Evolutionary conservation across 495 filamentous ascomycete genomes (phyloP), one percentile per base, ranked within the genome.

Genomic region (Umbilicaria muhlenbergii): DNA sequence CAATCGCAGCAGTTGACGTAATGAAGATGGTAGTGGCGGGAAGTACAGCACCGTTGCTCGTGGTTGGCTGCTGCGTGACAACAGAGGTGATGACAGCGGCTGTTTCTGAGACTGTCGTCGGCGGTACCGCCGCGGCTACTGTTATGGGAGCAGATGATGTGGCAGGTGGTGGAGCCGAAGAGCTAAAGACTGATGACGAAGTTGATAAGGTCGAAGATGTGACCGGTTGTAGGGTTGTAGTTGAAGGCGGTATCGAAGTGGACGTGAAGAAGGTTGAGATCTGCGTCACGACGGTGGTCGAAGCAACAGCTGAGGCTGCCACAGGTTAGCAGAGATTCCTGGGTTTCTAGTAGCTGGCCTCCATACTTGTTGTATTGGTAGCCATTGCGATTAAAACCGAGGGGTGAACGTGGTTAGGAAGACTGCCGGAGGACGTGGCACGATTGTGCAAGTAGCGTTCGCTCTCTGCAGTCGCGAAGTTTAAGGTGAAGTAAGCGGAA

Each of bases 251-350:
- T 21, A 46, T 4, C 11, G 59, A 48, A 12, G 62, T 66, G 13
- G 60, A 4, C 5, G 24, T 28, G 24, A 28, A 6, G 8, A 28
- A 2, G 24, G 24, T 28, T 28, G 24, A 28, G 24, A 4, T 57
- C 1, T 63, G 62, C 10, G 58, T 36, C 11, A 45, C 43, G 18
- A 59, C 36, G 11, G 57, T 56, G 2, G 48, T 60, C 14, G 51
- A 46, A 34, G 48, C 53, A 11, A 50, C 34, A 34, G 45, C 28
- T 38, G 43, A 12, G 15, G 19, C 31, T 28, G 24, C 8, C 6
- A 28, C 24, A 10, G 24, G 24, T 28, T 28, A 28, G 24, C 0
- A 28, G 24, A 28, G 24, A 6, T 28, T 7, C 6, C 24, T 28
- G 8, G 24, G 24, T 1, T 1, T 28, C 8, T 28, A 6, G 3